phyloP scores from a whole-genome alignment of 2,329 filamentous ascomycete species.

The Trichoderma sp. region DNA sequence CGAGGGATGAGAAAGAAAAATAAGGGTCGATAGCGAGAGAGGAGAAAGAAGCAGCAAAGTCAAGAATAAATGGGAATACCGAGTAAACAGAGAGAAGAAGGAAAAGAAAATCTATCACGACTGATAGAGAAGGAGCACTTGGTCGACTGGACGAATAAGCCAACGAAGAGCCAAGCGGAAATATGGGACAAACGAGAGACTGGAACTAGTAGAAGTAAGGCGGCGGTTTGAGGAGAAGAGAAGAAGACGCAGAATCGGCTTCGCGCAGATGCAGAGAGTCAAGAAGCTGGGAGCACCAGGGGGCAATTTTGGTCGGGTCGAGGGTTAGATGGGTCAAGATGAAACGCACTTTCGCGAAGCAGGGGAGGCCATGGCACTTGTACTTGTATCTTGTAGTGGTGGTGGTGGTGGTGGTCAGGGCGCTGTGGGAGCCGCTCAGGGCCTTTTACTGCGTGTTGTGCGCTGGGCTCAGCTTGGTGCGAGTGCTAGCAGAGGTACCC shows the following conservation, averaged over 20 bases:
- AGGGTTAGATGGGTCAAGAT: slow-evolving; percentile 28
- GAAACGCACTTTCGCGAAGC: slow-evolving; percentile 28
- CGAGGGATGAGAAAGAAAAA: not conserved
- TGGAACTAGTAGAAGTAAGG: slow-evolving; percentile 9
- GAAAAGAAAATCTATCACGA: slow-evolving; percentile 12
- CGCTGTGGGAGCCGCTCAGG: slow-evolving; percentile 1
- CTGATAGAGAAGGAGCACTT: slow-evolving; percentile 16
- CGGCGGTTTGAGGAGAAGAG: slow-evolving; percentile 11
- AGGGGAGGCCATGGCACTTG: slow-evolving; percentile 26
- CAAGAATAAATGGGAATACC: not conserved
- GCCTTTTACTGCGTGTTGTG: not conserved
- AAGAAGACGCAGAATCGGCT: slow-evolving; percentile 10
- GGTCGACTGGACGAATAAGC: slow-evolving; percentile 13
- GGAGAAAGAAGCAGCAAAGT: not conserved
- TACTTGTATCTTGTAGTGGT: not conserved
- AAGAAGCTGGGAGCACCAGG: slow-evolving; percentile 20
- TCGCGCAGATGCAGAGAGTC: slow-evolving; percentile 12
- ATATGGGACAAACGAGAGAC: slow-evolving; percentile 27
- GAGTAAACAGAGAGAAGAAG: slow-evolving; percentile 6
- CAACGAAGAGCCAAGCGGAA: slow-evolving; percentile 15
- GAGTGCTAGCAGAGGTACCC: not conserved
- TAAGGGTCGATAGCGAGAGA: slow-evolving; percentile 5
- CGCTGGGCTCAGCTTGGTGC: not conserved
- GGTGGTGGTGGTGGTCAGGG: not conserved
- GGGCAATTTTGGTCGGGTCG: slow-evolving; percentile 24